Evolutionary conservation across 176 grass and related monocot species (phyloP).

Genomic region (Triticum dicoccoides): DNA sequence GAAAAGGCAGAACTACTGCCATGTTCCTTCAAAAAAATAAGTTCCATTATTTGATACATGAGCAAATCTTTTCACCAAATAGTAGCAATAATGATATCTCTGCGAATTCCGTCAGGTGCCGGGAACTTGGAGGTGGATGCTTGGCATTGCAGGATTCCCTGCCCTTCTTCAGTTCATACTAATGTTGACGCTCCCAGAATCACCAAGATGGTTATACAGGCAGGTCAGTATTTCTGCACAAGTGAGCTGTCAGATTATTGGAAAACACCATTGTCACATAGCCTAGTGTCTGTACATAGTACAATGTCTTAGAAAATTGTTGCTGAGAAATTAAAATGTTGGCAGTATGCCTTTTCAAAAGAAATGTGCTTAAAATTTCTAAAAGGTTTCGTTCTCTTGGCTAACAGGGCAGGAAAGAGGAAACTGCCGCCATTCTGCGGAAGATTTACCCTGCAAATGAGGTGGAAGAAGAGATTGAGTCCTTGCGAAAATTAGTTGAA

Average conservation of each 20-base stretch:
- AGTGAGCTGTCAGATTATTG: neutral
- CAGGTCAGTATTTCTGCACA: slow-evolving; percentile 44
- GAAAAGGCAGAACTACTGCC: too few relatives aligned
- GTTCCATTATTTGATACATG: neutral
- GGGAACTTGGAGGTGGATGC: slow-evolving; percentile 99
- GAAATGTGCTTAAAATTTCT: neutral
- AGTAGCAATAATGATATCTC: neutral
- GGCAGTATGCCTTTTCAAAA: neutral
- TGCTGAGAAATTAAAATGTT: neutral
- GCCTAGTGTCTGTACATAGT: neutral
- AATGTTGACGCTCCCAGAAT: slow-evolving; percentile 90
- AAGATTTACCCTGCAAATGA: slow-evolving; percentile 87
- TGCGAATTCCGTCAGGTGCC: slow-evolving; percentile 35
- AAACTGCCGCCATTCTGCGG: slow-evolving; percentile 64
- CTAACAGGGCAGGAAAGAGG: slow-evolving; percentile 80
- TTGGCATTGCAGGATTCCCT: slow-evolving; percentile 86
- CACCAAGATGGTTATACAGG: slow-evolving; percentile 93
- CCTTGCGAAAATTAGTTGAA: slow-evolving; percentile 65
- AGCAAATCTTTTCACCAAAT: neutral
- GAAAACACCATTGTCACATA: neutral
- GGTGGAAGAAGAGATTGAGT: slow-evolving; percentile 89
- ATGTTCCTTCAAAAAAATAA: neutral
- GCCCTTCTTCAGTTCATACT: slow-evolving; percentile 80
- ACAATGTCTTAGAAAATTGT: neutral
- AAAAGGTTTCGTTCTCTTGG: neutral